Base-by-base conservation (phyloP, 2,329 filamentous ascomycete species). In the Chaetomium strumarium region DNA sequence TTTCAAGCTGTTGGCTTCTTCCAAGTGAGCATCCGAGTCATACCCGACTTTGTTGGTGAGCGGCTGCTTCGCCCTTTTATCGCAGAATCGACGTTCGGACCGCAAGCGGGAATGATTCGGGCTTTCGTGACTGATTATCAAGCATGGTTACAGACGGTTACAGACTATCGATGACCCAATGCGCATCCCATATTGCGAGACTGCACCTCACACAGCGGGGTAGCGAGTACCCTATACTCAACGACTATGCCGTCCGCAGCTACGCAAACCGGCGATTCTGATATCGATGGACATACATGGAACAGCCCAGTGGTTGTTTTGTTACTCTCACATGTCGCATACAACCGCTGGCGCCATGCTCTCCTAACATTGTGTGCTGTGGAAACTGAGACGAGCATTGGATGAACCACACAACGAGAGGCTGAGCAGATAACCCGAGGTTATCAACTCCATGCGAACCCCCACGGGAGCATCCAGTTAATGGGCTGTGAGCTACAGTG, bases 101-200 rank as follows among this genome's bases (percentile, higher is more conserved):
- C 14, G 10, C 34, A 37, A 37, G 3, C 34, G n/a, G 13, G 13
- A n/a, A 37, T 37, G 34, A n/a, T 8, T 16, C 38, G 37, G 38
- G 12, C 16, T 36, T 20, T 24, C 9, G 6, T n/a, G 46, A 29
- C n/a, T 34, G 46, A 49, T 49, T 49, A 49, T 49, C 38, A 49
- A 49, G 29, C 46, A 42, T 42, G 16, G 13, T n/a, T 13, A n/a
- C 29, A 30, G 37, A 30, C 12, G n/a, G 16, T 8, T 33, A 29
- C 37, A 20, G 16, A 40, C 37, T 33, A 34, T 49, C 37, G 37
- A 49, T 49, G 38, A 34, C 39, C 46, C 39, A 31, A 49, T 49
- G 29, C 16, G 38, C 46, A 41, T 16, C 29, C 29, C 19, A 24
- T 40, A 49, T 49, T 33, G 46, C 46, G 46, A 49, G 14, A 42